These are phyloP conservation scores for Fusarium compactum DNA, from an alignment of 2,329 filamentous ascomycete genomes.

Conservation along the genomic window DNA sequence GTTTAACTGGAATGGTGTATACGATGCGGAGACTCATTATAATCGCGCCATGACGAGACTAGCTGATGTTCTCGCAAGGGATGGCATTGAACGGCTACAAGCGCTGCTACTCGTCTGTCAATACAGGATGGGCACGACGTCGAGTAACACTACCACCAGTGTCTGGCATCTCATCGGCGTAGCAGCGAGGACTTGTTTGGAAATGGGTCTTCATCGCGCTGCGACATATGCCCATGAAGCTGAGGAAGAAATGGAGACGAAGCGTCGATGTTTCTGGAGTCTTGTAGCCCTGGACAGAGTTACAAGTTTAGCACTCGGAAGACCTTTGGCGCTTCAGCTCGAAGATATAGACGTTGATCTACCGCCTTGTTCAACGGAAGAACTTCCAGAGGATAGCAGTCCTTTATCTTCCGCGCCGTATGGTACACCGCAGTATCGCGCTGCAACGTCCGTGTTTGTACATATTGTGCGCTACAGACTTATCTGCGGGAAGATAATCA, in stretches of 20 bases:
- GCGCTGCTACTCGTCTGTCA: constrained; percentile 58
- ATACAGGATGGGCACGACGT: constrained; percentile 56
- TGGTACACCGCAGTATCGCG: constrained; percentile 43
- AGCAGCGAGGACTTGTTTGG: constrained; percentile 56
- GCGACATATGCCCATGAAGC: constrained; percentile 48
- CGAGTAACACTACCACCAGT: constrained; percentile 54
- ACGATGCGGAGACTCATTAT: constrained; percentile 58
- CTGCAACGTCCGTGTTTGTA: constrained; percentile 51
- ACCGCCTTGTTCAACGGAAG: constrained; percentile 42
- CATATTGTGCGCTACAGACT: constrained; percentile 57
- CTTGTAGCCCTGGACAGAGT: constrained; percentile 56
- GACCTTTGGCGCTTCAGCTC: constrained; percentile 55
- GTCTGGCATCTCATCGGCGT: constrained; percentile 61
- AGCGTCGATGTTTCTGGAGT: constrained; percentile 57
- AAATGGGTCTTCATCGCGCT: constrained; percentile 57
- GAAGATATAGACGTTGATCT: constrained; percentile 57
- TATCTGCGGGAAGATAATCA: constrained; percentile 56
- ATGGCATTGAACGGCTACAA: constrained; percentile 55
- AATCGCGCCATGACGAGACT: constrained; percentile 54
- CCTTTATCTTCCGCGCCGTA: constrained; percentile 33
- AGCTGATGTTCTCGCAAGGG: constrained; percentile 52
- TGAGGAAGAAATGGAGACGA: not conserved
- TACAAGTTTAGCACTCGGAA: constrained; percentile 54
- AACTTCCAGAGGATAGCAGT: constrained; percentile 29
- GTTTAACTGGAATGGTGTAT: constrained; percentile 58